Evolutionary conservation across 2,329 filamentous ascomycete species (phyloP).

Genomic region (Trichoderma asperellum): DNA sequence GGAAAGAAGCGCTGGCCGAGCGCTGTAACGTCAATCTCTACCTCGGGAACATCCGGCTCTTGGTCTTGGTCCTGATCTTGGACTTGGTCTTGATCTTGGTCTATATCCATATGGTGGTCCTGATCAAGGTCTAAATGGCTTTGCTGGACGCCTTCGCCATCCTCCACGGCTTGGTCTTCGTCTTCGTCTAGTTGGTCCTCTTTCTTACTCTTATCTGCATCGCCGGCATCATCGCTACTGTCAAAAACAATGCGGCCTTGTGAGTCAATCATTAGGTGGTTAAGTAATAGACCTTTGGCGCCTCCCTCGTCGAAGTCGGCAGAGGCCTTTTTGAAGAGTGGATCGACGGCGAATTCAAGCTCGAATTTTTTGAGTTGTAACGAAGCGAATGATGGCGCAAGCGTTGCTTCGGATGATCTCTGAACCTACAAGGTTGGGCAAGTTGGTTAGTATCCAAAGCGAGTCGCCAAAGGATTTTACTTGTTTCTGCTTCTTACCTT

Average conservation of each 20-base stretch:
- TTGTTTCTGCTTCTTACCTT: slow-evolving; percentile 56
- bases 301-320: slow-evolving; percentile 98
- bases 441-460: slow-evolving; percentile 12
- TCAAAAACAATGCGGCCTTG: slow-evolving; percentile 96
- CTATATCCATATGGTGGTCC: slow-evolving; percentile 39
- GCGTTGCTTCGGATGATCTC: slow-evolving; percentile 87
- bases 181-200: slow-evolving; percentile 47
- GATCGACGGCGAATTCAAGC: slow-evolving; percentile 93
- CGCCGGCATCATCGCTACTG: slow-evolving; percentile 83
- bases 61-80: slow-evolving; percentile 50
- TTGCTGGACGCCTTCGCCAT: slow-evolving; percentile 36
- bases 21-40: slow-evolving; percentile 77
- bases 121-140: slow-evolving; percentile 48
- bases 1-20: slow-evolving; percentile 86
- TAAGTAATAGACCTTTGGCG: slow-evolving; percentile 90
- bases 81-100: slow-evolving; percentile 48
- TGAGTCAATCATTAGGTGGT: slow-evolving; percentile 93
- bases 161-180: slow-evolving; percentile 44
- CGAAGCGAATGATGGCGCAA: slow-evolving; percentile 85
- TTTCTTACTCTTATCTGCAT: slow-evolving; percentile 47
- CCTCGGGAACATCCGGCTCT: slow-evolving; percentile 52
- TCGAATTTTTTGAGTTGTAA: slow-evolving; percentile 97
- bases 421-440: slow-evolving; percentile 52
- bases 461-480: background rate
- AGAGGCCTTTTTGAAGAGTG: slow-evolving; percentile 98